Percentiles rank a stretch among this genome's conserved stretches.
phyloP scores from a whole-genome alignment of 2,329 filamentous ascomycete genomes.

The Sporothrix mexicana region DNA sequence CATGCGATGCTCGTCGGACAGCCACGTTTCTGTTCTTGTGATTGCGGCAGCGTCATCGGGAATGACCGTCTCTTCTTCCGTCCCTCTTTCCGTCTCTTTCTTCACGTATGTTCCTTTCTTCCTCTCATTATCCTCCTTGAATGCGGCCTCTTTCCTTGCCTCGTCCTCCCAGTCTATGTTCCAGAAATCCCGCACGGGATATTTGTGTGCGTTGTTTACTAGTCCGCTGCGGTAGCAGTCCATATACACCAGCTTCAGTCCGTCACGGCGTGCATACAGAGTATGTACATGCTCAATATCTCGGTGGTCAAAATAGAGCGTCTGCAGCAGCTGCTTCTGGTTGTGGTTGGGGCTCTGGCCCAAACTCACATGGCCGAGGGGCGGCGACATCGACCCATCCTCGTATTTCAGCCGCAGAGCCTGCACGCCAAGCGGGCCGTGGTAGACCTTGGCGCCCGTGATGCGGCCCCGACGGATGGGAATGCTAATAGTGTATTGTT shows the following conservation, averaged over 20 bases:
- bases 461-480: conserved; percentile 22
- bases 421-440: conserved; percentile 26
- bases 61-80: too few relatives aligned
- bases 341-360: neutral
- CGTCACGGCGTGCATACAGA: too few relatives aligned
- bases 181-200: too few relatives aligned
- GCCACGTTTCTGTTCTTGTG: neutral
- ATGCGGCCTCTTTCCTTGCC: too few relatives aligned
- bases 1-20: too few relatives aligned
- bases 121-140: too few relatives aligned
- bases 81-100: too few relatives aligned
- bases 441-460: conserved; percentile 25
- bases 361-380: conserved; percentile 15
- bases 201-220: too few relatives aligned
- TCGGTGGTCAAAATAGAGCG: neutral
- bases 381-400: conserved; percentile 30
- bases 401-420: conserved; percentile 29
- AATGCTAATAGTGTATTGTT: conserved; percentile 24
- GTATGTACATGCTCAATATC: neutral
- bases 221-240: too few relatives aligned
- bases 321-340: conserved; percentile 18
- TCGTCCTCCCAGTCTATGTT: too few relatives aligned
- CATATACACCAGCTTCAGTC: too few relatives aligned
- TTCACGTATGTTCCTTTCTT: too few relatives aligned
- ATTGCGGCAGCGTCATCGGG: neutral